Evolutionary conservation across 176 grass and related monocot species (phyloP), one percentile per base, ranked within the genome.

Genomic region (Rhynchospora tenuis): DNA sequence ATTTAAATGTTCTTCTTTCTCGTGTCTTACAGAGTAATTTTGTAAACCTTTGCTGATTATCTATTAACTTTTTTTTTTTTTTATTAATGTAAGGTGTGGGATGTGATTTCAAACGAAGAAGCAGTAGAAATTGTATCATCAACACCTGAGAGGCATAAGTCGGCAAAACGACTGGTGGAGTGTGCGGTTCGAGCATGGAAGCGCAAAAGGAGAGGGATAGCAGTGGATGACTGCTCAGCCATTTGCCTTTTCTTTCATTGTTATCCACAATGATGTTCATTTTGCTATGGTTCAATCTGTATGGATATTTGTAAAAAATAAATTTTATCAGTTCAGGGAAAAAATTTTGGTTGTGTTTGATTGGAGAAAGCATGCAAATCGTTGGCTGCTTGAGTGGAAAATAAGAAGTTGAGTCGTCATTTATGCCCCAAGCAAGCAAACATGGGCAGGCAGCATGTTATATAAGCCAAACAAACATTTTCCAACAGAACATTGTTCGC

Each of bases 221-320:
- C 97, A 43, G 83, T 90, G 22, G 97, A 99, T 63, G 97, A 99
- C 86, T 99, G 97, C 87, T 99, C 93, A 19, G 97, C 97, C 13
- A 56, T 99, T 44, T 99, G 97, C 85, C 89, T 99, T 82, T 96
- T 96, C 86, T 85, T 99, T 56, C 64, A 92, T 83, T 88, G 93
- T 44, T 64, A 28, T 78, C 73, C 87, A 1, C 73, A 73, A 0
- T 82, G 82, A 85, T 79, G 48, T 73, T 10, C 6, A 42, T n/a
- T 71, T 17, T 51, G 5, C 11, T 64, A 13, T 64, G 2, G 33
- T 66, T 38, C 43, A 26, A 29, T 26, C 27, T 59, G 59, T 16
- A 68, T 50, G 63, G 47, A 82, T 65, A 23, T 67, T 50, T 46
- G 80, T 68, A 43, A 6, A 6, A 51, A 82, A 66, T 82, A 54